Conservation (phyloP, 768 basidiomycete genomes). For the Lactifluus hygrophoroides region DNA sequence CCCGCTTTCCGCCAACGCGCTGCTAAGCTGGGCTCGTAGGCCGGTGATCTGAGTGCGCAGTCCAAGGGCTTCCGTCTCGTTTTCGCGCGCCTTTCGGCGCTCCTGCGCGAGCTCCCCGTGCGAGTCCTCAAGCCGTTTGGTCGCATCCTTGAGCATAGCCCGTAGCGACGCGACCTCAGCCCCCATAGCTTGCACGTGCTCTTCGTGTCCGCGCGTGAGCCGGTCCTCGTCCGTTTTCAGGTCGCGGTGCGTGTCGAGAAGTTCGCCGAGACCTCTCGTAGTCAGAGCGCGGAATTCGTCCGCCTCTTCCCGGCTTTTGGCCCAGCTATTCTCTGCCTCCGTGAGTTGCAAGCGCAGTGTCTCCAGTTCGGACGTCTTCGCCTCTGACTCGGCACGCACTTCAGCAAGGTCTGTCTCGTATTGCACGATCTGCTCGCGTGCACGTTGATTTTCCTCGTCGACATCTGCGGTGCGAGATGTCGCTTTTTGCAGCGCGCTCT, state of each 20-base stretch:
- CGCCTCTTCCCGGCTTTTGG: conserved; percentile 87
- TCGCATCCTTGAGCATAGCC: conserved; percentile 69
- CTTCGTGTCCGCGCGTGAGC: conserved; percentile 61
- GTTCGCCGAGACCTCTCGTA: conserved; percentile 75
- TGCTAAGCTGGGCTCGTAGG: conserved; percentile 65
- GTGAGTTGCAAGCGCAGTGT: conserved; percentile 52
- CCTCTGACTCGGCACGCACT: conserved; percentile 73
- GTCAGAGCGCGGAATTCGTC: conserved; percentile 83
- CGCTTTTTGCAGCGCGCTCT: conserved; percentile 64
- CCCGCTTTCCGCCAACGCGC: conserved; percentile 58
- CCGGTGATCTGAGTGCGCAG: conserved; percentile 68
- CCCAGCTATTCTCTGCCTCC: conserved; percentile 86
- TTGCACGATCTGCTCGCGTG: conserved; percentile 56
- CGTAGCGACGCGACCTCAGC: conserved; percentile 68
- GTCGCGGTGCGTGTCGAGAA: conserved; percentile 82
- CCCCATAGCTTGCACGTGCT: conserved; percentile 76
- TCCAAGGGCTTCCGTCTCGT: conserved; percentile 53
- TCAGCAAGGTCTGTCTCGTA: conserved; percentile 75
- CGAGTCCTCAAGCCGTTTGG: conserved; percentile 60
- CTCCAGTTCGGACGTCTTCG: conserved; percentile 66
- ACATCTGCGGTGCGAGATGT: conserved; percentile 73
- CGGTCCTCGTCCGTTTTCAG: conserved; percentile 80
- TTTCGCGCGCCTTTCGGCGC: conserved; percentile 51
- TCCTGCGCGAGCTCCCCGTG: conserved; percentile 61
- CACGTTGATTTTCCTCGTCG: conserved; percentile 61